Evolutionary conservation across 495 filamentous ascomycete genomes (phyloP).

Genomic region (Bacidia gigantensis): DNA sequence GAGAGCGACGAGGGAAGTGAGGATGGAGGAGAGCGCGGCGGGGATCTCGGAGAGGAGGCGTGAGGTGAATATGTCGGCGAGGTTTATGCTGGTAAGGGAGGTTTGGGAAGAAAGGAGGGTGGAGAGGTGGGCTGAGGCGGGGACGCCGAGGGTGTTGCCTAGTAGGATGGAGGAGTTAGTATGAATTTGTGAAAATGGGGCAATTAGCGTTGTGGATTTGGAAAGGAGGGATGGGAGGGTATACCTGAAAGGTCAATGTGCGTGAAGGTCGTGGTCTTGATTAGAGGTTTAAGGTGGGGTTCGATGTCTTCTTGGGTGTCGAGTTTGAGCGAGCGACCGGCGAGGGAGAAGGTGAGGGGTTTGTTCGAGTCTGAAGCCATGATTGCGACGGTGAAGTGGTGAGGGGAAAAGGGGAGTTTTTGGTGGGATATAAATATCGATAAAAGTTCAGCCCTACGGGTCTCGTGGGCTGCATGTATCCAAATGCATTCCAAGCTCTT

Average conservation of each 20-base stretch:
- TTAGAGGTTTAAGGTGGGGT: conserved; percentile 62
- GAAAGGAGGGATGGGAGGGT: too few species aligned
- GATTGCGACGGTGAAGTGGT: not conserved
- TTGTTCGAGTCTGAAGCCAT: not conserved
- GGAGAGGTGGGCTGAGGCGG: conserved; percentile 71
- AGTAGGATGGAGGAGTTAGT: too few species aligned
- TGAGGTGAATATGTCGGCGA: conserved; percentile 94
- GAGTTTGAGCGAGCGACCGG: conserved; percentile 82
- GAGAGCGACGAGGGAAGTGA: conserved; percentile 72
- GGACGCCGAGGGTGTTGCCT: conserved; percentile 86
- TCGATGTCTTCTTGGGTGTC: conserved; percentile 75
- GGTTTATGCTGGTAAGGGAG: conserved; percentile 67
- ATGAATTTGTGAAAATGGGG: too few species aligned
- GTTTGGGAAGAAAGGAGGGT: conserved; percentile 67
- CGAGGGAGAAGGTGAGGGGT: conserved; percentile 63
- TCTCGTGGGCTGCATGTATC: not conserved
- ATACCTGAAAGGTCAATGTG: conserved; percentile 69
- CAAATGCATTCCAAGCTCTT: not conserved
- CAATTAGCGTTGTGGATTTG: too few species aligned
- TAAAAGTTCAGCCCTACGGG: not conserved
- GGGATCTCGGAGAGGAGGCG: conserved; percentile 91
- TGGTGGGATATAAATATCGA: not conserved
- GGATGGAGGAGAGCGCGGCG: conserved; percentile 67
- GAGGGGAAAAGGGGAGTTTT: not conserved
- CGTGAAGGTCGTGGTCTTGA: conserved; percentile 59